These are phyloP conservation scores for Yamadazyma songkhlaensis DNA, from an alignment of 1,139 yeast genomes.

Conservation along the genomic window DNA sequence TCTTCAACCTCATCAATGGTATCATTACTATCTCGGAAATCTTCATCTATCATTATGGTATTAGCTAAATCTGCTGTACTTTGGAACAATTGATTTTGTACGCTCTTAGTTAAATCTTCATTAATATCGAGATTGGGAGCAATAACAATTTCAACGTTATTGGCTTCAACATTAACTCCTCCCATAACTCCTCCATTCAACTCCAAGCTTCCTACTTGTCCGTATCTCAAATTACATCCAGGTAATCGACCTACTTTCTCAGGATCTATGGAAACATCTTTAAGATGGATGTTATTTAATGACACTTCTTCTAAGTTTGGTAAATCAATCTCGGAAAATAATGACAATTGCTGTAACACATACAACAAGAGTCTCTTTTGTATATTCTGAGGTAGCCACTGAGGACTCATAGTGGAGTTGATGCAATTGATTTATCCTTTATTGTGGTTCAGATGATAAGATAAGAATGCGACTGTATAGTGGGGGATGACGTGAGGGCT, in stretches of 20 bases:
- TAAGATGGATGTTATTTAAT: slow-evolving; percentile 50
- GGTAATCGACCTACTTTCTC: slow-evolving; percentile 66
- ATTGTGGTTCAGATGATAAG: slow-evolving; percentile 3
- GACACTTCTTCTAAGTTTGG: slow-evolving; percentile 78
- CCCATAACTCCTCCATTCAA: slow-evolving; percentile 51
- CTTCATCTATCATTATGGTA: slow-evolving; percentile 47
- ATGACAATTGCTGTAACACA: slow-evolving; percentile 75
- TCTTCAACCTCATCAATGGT: slow-evolving; percentile 14
- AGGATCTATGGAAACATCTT: slow-evolving; percentile 68
- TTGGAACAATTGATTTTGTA: slow-evolving; percentile 53
- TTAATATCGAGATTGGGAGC: slow-evolving; percentile 43
- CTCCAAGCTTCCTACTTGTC: slow-evolving; percentile 54
- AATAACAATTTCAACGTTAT: slow-evolving; percentile 54
- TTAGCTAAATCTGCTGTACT: slow-evolving; percentile 65
- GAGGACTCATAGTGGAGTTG: slow-evolving; percentile 47
- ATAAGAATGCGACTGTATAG: slow-evolving; percentile 2
- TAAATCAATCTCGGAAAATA: slow-evolving; percentile 78
- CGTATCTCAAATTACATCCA: slow-evolving; percentile 63
- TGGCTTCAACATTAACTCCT: slow-evolving; percentile 63
- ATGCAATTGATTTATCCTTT: background rate
- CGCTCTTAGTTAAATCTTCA: slow-evolving; percentile 28
- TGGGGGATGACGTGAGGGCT: background rate
- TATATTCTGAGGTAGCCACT: slow-evolving; percentile 40
- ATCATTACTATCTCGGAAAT: background rate
- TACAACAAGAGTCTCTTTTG: slow-evolving; percentile 79